A percentile compares a stretch with the other conserved stretches of the same genome.
phyloP scores from a whole-genome alignment of 441 rosid species.

The Pelargonium cotyledonis region DNA sequence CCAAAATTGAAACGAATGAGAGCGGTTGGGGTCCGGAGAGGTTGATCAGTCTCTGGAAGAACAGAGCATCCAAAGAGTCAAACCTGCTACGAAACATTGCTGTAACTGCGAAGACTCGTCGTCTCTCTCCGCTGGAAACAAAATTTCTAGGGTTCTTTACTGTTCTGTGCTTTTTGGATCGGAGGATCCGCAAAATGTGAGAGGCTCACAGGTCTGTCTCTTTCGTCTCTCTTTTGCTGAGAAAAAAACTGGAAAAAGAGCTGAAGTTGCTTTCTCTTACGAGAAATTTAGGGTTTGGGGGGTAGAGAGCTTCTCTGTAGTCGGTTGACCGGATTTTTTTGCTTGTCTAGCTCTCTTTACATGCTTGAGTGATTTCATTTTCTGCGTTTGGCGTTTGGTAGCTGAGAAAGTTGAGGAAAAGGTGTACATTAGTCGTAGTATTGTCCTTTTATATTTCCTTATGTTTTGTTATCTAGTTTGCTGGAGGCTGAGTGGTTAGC shows the following conservation, averaged over 20 bases:
- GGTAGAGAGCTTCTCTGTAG: neutral
- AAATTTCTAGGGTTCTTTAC: neutral
- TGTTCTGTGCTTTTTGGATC: constrained; percentile 12
- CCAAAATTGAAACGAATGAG: constrained; percentile 33
- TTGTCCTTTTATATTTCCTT: neutral
- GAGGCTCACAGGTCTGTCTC: constrained; percentile 4
- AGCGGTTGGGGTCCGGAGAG: constrained; percentile 33
- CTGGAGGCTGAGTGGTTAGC: neutral
- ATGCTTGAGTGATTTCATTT: neutral
- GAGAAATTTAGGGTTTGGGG: neutral
- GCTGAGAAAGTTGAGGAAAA: constrained; percentile 10
- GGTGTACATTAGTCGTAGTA: neutral
- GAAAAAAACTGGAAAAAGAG: neutral
- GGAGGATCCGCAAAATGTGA: constrained; percentile 19
- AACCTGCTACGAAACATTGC: constrained; percentile 1
- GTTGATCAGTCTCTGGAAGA: constrained; percentile 5
- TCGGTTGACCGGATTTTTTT: neutral
- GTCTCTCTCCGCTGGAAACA: neutral
- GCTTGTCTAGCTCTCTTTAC: neutral
- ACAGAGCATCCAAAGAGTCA: constrained; percentile 16
- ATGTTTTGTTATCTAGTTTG: neutral
- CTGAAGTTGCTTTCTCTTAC: neutral
- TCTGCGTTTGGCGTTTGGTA: constrained; percentile 17
- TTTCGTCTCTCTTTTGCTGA: neutral
- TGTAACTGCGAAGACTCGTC: constrained; percentile 6